Evolutionary conservation across 2,329 filamentous ascomycete genomes (phyloP).

Genomic region (Aspergillus piperis): DNA sequence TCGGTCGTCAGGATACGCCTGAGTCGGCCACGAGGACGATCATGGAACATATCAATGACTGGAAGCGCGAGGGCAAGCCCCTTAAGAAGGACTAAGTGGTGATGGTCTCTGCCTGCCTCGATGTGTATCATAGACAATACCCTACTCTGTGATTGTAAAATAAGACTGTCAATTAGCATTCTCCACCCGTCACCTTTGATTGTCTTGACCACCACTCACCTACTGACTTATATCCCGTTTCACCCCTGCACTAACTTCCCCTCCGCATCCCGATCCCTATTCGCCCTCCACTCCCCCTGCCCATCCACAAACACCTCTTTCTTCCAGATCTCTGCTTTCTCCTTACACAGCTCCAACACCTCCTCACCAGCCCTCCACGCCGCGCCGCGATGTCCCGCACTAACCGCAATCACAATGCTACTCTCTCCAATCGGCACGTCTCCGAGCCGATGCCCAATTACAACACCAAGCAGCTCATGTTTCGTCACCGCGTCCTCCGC

Average conservation of each 20-base stretch:
- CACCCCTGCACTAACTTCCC: constrained; percentile 25
- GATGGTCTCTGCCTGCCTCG: constrained; percentile 4
- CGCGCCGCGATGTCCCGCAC: constrained; percentile 76
- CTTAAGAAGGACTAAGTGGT: constrained; percentile 47
- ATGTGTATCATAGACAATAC: constrained; percentile 30
- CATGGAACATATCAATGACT: constrained; percentile 78
- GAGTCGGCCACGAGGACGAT: constrained; percentile 84
- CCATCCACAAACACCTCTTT: constrained; percentile 80
- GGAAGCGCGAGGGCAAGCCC: constrained; percentile 58
- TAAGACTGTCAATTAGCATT: constrained; percentile 3
- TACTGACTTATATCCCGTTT: constrained; percentile 8
- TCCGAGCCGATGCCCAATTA: constrained; percentile 82
- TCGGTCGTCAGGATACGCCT: constrained; percentile 91
- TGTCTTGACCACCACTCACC: background rate
- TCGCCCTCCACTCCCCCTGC: constrained; percentile 78
- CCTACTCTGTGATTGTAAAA: constrained; percentile 24
- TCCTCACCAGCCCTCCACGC: constrained; percentile 90
- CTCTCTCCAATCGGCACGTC: constrained; percentile 88
- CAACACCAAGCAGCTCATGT: constrained; percentile 70
- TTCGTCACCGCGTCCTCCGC: constrained; percentile 51
- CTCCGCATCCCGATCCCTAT: constrained; percentile 69
- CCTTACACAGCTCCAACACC: constrained; percentile 83
- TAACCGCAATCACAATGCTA: constrained; percentile 86
- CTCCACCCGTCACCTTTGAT: background rate
- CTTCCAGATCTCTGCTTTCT: constrained; percentile 92